Conservation (phyloP, 1,139 yeast species). For the Kodamaea derodonti region DNA sequence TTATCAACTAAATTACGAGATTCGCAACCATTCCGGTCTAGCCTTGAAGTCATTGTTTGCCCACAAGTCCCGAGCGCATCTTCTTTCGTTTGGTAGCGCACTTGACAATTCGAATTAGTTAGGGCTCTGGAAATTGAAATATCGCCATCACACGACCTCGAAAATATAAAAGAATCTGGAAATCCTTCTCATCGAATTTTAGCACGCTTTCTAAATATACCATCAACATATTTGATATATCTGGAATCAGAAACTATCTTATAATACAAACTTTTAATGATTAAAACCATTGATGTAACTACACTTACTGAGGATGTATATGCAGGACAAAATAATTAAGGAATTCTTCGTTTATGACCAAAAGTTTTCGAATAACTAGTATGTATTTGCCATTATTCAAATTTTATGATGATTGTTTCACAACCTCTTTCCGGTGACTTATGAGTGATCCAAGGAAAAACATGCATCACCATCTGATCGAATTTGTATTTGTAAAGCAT, state of each 20-base stretch:
- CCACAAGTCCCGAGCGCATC: too few species aligned
- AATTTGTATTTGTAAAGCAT: neutral
- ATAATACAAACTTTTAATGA: conserved; percentile 7
- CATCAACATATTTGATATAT: conserved; percentile 7
- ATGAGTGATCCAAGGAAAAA: conserved; percentile 60
- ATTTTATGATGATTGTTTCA: conserved; percentile 39
- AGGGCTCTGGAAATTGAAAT: neutral
- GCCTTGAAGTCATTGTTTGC: too few species aligned
- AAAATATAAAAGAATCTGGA: conserved; percentile 2
- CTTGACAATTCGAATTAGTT: too few species aligned
- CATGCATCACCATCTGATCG: conserved; percentile 93
- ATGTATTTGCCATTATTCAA: conserved; percentile 3
- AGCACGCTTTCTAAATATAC: conserved; percentile 1
- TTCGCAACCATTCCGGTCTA: too few species aligned
- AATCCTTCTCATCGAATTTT: conserved; percentile 1
- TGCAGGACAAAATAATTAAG: conserved; percentile 58
- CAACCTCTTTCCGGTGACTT: conserved; percentile 60
- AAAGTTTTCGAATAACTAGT: conserved; percentile 4
- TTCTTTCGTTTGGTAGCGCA: too few species aligned
- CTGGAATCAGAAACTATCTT: conserved; percentile 4
- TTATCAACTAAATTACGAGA: too few species aligned
- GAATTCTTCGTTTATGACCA: conserved; percentile 64
- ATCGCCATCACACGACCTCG: conserved; percentile 12
- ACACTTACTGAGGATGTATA: conserved; percentile 54
- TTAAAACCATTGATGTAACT: conserved; percentile 13